Evolutionary conservation across 768 basidiomycete genomes (phyloP), one percentile per base, ranked within the genome.

Genomic region (Leccinum obscurum): DNA sequence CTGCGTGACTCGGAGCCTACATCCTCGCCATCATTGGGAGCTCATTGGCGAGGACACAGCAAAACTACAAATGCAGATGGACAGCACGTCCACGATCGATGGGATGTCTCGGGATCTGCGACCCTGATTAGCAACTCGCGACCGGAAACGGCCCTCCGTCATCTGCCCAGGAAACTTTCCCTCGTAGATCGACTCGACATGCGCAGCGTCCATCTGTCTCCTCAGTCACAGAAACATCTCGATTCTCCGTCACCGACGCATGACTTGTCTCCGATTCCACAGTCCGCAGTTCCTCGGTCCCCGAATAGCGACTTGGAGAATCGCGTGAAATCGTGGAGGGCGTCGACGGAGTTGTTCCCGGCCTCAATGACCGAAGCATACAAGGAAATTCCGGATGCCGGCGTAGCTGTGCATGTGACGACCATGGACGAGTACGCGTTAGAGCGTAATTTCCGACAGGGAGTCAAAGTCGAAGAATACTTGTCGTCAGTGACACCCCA

Each of bases 251-350:
- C 74, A 17, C 63, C 65, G 22, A 58, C 61, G 10, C 80, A 77
- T 24, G 69, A 73, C 24, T 70, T 90, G 17, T 84, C 87, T 1
- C 85, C 89, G 4, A 84, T 89, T 30, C 78, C 76, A 8, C 88
- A 90, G 71, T 82, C 82, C 60, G 83, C 85, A 7, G 83, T 84
- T 61, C 84, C 85, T 6, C 76, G 77, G 66, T 77, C 77, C 4
- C 79, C 79, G n/a, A 82, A 79, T 67, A 71, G 76, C 26, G 81
- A 83, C 46, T 72, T 91, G 17, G 81, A 86, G 58, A 76, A 57
- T 57, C 78, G 83, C 44, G 86, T 92, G 34, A 82, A 82, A 57
- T 82, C 83, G 4, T 92, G 90, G 90, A 80, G 88, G 58, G 82
- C 79, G 7, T 81, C 77, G 59, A 83, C 88, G 10, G 76, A 81